Conservation (phyloP, 1,139 yeast genomes). For the Protomyces arabidopsidicola region DNA sequence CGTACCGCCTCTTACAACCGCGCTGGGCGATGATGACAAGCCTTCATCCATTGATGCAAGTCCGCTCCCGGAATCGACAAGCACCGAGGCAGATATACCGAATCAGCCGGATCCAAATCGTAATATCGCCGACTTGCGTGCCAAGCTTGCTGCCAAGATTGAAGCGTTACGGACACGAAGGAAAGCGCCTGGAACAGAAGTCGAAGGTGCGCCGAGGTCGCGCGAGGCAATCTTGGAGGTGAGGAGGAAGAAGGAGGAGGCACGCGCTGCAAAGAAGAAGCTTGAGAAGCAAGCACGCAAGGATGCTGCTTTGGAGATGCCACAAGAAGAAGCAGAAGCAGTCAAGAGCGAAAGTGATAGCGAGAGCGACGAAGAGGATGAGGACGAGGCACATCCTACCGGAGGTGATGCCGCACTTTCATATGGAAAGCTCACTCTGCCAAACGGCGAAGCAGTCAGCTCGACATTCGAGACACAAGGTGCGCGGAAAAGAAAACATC, state of each 20-base stretch:
- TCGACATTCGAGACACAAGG: constrained; percentile 66
- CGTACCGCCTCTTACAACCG: neutral
- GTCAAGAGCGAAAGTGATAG: constrained; percentile 37
- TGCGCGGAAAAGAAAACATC: constrained; percentile 53
- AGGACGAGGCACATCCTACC: constrained; percentile 37
- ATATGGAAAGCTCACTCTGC: constrained; percentile 77
- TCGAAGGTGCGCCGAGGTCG: constrained; percentile 67
- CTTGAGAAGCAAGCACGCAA: constrained; percentile 28
- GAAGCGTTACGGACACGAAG: constrained; percentile 67
- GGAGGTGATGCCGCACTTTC: constrained; percentile 46
- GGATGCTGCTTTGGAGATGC: constrained; percentile 4
- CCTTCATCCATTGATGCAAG: neutral
- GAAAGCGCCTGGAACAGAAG: constrained; percentile 84
- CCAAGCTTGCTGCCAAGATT: constrained; percentile 69
- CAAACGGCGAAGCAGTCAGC: constrained; percentile 76
- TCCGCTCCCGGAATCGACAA: neutral
- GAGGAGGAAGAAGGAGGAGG: constrained; percentile 37
- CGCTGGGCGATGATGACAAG: neutral
- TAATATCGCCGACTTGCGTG: constrained; percentile 49
- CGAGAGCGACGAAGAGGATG: constrained; percentile 41
- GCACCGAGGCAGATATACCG: neutral
- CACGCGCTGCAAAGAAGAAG: constrained; percentile 32
- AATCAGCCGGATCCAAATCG: constrained; percentile 12
- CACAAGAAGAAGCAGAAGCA: constrained; percentile 38
- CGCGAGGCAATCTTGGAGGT: constrained; percentile 46